Percentiles rank a stretch among this genome's conserved stretches.
Conservation (phyloP, 768 basidiomycete genomes). For the Russula lepida region DNA sequence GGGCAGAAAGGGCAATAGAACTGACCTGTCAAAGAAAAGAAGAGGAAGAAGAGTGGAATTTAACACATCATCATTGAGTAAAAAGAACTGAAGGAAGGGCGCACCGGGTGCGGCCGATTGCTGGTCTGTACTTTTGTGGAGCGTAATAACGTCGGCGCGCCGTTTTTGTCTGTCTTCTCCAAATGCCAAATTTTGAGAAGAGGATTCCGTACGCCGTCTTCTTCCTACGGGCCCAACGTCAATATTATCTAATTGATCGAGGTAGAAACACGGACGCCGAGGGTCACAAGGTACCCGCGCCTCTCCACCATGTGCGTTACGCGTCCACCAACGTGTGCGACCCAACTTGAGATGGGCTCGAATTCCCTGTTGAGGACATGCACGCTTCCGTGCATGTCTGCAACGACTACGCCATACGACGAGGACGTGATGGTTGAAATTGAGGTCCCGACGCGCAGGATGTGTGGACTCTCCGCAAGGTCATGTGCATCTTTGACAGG, state of each 20-base stretch:
- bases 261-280: slow-evolving; percentile 56
- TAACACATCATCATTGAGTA: not conserved
- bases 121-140: slow-evolving; percentile 69
- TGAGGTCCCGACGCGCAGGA: slow-evolving; percentile 67
- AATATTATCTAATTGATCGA: slow-evolving; percentile 1
- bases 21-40: slow-evolving; percentile 33
- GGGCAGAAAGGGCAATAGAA: slow-evolving; percentile 67
- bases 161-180: slow-evolving; percentile 55
- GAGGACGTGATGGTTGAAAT: slow-evolving; percentile 63
- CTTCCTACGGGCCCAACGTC: slow-evolving; percentile 46
- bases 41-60: not conserved
- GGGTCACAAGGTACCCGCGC: slow-evolving; percentile 73
- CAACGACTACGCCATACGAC: slow-evolving; percentile 60
- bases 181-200: slow-evolving; percentile 88
- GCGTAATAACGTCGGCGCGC: slow-evolving; percentile 55
- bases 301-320: slow-evolving; percentile 84
- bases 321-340: slow-evolving; percentile 69
- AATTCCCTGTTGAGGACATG: slow-evolving; percentile 72
- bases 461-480: slow-evolving; percentile 60
- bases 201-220: slow-evolving; percentile 55
- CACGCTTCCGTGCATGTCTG: slow-evolving; percentile 79
- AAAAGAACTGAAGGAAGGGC: not conserved
- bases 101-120: slow-evolving; percentile 72
- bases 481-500: slow-evolving; percentile 77
- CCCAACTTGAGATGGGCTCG: slow-evolving; percentile 62